Conservation (phyloP, 768 basidiomycete genomes). For the Sporobolomyces phaffii region DNA sequence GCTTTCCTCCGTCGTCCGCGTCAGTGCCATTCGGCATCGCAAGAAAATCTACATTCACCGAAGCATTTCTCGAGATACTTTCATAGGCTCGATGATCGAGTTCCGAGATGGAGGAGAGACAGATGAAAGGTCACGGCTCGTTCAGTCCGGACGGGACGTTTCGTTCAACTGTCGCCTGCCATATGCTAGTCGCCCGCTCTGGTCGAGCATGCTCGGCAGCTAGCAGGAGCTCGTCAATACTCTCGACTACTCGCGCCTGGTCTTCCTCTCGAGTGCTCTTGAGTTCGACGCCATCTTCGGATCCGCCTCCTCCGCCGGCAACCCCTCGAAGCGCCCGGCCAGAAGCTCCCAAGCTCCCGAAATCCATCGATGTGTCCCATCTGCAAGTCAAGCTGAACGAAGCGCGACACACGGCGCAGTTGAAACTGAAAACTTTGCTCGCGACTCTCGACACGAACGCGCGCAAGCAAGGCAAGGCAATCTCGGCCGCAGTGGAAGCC, state of each 20-base stretch:
- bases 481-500: slow-evolving; percentile 22
- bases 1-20: too few relatives aligned
- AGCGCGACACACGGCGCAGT: slow-evolving; percentile 10
- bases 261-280: not conserved
- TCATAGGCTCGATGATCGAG: too few relatives aligned
- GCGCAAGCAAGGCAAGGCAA: slow-evolving; percentile 11
- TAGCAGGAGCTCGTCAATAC: not conserved
- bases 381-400: slow-evolving; percentile 5
- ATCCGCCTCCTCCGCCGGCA: too few relatives aligned
- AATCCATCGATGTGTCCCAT: not conserved
- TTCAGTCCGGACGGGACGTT: too few relatives aligned
- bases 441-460: slow-evolving; percentile 8
- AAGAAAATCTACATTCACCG: too few relatives aligned
- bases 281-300: not conserved
- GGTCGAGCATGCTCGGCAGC: not conserved
- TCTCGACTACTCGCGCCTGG: not conserved
- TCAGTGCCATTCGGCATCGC: too few relatives aligned
- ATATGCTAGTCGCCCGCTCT: not conserved
- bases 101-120: too few relatives aligned
- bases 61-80: too few relatives aligned
- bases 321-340: too few relatives aligned
- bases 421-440: slow-evolving; percentile 14
- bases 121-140: too few relatives aligned
- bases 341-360: not conserved
- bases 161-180: not conserved